Evolutionary conservation across 106 monocot species (phyloP).

Genomic region (Phalaenopsis aphrodite): DNA sequence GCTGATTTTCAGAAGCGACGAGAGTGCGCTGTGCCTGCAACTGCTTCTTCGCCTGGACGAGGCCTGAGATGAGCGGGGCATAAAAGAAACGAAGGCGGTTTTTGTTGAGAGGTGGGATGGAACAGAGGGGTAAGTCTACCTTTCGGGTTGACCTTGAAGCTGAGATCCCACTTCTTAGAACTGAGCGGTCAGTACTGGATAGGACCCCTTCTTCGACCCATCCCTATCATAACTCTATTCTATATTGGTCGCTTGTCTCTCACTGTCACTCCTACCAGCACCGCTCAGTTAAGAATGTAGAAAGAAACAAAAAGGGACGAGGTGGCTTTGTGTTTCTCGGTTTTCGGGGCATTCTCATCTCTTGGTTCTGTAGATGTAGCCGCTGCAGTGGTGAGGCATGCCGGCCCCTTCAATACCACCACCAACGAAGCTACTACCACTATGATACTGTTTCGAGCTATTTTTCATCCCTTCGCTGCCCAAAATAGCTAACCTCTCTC

Average conservation of each 20-base stretch:
- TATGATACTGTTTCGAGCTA: too few species aligned
- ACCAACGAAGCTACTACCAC: too few species aligned
- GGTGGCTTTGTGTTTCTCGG: not conserved
- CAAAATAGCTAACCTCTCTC: too few species aligned
- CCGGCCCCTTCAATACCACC: not conserved
- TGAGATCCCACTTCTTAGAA: not conserved
- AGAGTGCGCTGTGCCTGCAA: slow-evolving; percentile 2
- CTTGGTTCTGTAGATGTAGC: not conserved
- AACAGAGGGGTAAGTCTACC: not conserved
- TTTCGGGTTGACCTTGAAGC: not conserved
- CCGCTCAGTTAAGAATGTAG: not conserved
- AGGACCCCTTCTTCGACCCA: not conserved
- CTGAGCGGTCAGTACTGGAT: not conserved
- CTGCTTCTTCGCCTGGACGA: not conserved
- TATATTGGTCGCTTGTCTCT: not conserved
- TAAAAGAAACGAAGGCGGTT: not conserved
- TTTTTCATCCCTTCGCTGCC: not conserved
- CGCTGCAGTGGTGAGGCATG: not conserved
- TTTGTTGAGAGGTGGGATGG: not conserved
- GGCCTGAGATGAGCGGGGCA: not conserved
- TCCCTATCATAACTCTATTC: not conserved
- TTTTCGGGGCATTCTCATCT: not conserved
- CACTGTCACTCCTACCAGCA: not conserved
- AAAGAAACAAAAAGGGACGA: slow-evolving; percentile 12
- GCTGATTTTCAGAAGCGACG: not conserved